Evolutionary conservation across 148 eudicot genomes (phyloP).

Genomic region (Fallopia convolvulus): DNA sequence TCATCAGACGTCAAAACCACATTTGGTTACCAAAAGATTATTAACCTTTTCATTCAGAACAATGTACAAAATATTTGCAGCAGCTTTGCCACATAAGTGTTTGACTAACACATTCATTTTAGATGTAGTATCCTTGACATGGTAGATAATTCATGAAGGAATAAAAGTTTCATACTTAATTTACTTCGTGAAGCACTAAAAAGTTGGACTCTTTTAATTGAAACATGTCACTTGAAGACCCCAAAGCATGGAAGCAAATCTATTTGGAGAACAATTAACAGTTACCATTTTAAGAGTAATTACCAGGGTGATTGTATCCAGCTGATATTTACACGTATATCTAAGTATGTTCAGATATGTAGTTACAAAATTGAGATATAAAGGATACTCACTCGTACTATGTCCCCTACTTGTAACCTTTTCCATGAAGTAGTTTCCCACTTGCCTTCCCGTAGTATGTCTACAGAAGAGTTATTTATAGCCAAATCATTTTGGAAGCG

Average conservation of each 20-base stretch:
- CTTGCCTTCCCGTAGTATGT: slow-evolving; percentile 59
- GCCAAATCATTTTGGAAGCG: slow-evolving; percentile 88
- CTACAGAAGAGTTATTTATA: slow-evolving; percentile 67
- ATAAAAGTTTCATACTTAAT: not conserved
- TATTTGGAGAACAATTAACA: not conserved
- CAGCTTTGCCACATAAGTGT: not conserved
- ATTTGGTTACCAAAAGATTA: not conserved
- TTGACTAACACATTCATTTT: not conserved
- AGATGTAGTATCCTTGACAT: not conserved
- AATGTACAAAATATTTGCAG: not conserved
- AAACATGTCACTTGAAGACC: not conserved
- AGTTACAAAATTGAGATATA: not conserved
- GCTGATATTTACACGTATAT: not conserved
- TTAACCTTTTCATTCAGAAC: not conserved
- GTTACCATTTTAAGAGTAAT: not conserved
- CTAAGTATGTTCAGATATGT: not conserved
- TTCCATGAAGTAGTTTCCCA: slow-evolving; percentile 81
- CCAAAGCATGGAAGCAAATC: not conserved
- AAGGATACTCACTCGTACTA: slow-evolving; percentile 66
- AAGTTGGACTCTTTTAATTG: not conserved
- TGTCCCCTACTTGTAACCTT: slow-evolving; percentile 85
- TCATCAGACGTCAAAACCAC: not conserved
- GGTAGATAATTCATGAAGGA: not conserved
- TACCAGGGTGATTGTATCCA: not conserved
- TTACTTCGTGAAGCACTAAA: not conserved